These are phyloP conservation scores for Kuraishia piskuri DNA, from an alignment of 805 yeast species.

Conservation along the genomic window DNA sequence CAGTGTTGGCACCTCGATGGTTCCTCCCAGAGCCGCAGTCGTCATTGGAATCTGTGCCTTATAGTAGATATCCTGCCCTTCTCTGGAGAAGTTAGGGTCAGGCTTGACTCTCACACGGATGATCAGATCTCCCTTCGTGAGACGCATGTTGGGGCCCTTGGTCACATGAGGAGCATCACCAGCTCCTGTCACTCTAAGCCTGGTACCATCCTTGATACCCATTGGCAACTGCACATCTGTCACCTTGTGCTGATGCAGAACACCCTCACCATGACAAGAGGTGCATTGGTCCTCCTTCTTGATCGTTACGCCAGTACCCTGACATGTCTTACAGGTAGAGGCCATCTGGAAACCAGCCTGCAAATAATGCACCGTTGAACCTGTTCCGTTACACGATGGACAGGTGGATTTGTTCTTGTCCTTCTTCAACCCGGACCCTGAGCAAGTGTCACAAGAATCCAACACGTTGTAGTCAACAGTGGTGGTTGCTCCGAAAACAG, in stretches of 20 bases:
- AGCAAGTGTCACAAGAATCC: conserved; percentile 71
- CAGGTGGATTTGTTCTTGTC: conserved; percentile 76
- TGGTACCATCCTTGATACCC: conserved; percentile 81
- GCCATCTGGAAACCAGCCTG: conserved; percentile 97
- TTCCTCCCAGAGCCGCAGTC: conserved; percentile 95
- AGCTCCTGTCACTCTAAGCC: conserved; percentile 75
- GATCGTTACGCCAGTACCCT: conserved; percentile 79
- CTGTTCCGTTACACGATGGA: conserved; percentile 85
- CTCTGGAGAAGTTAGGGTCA: conserved; percentile 63
- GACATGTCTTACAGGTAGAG: conserved; percentile 81
- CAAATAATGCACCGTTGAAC: conserved; percentile 75
- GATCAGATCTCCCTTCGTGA: conserved; percentile 80
- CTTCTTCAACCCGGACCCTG: conserved; percentile 76
- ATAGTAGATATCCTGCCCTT: conserved; percentile 57
- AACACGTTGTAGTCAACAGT: conserved; percentile 64
- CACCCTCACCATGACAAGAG: conserved; percentile 88
- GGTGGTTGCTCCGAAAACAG: conserved; percentile 69
- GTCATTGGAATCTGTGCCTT: conserved; percentile 76
- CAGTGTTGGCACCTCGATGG: conserved; percentile 82
- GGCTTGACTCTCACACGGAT: conserved; percentile 71
- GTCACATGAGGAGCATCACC: conserved; percentile 87
- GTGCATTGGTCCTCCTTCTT: conserved; percentile 62
- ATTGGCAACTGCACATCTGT: conserved; percentile 81
- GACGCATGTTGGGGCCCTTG: conserved; percentile 57
- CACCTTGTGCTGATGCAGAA: conserved; percentile 53